Conservation (phyloP, 352 stramenopile species). For the Blastocystis sp. region DNA sequence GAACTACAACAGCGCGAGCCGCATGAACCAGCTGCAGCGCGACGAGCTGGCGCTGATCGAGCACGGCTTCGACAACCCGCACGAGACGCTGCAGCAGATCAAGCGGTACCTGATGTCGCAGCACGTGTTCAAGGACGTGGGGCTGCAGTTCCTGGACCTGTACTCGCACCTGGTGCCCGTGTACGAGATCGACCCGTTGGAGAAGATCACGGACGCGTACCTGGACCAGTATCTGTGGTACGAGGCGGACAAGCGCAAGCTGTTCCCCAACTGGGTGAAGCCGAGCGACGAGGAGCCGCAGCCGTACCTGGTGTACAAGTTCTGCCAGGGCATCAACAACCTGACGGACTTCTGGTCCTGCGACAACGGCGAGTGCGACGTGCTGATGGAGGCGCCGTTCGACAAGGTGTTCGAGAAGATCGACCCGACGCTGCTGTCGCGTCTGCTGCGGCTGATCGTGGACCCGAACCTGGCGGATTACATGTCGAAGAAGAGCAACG, state of each 20-base stretch:
- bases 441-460: conserved; percentile 93
- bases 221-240: conserved; percentile 99
- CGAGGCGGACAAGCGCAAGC: conserved; percentile 96
- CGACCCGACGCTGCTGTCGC: conserved; percentile 95
- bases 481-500: conserved; percentile 99
- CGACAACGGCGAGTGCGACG: conserved; percentile 93
- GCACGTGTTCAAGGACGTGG: conserved; percentile 98
- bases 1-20: conserved; percentile 91
- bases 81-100: conserved; percentile 94
- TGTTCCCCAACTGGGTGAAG: conserved; percentile 99
- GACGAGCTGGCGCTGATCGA: conserved; percentile 98
- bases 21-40: conserved; percentile 92
- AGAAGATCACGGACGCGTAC: conserved; percentile 98
- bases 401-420: conserved; percentile 99
- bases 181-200: conserved; percentile 96
- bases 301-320: conserved; percentile 98
- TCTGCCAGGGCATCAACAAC: conserved; percentile 99
- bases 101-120: conserved; percentile 98
- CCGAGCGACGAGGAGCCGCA: conserved; percentile 95
- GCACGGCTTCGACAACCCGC: conserved; percentile 93
- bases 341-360: conserved; percentile 95
- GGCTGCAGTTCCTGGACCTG: conserved; percentile 99
- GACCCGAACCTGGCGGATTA: conserved; percentile 99
- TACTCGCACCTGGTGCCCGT: conserved; percentile 97
- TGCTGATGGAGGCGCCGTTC: conserved; percentile 96